phyloP scores from a whole-genome alignment of 345 rosid genomes.

The Salix arbutifolia region DNA sequence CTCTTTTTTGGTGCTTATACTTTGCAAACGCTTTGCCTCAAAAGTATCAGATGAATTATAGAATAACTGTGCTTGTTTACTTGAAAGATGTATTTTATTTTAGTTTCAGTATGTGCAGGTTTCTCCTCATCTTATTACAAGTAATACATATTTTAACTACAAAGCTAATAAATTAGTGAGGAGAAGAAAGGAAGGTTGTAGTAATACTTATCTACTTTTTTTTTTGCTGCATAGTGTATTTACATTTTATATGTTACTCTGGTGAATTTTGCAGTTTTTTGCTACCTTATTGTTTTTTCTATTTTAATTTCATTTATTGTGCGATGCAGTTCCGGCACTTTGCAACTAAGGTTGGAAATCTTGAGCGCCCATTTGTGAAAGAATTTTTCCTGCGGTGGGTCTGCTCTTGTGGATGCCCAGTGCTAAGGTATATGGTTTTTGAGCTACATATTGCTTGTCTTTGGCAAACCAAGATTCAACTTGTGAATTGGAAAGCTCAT shows the following conservation, averaged over 20 bases:
- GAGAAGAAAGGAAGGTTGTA: background rate
- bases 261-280: background rate
- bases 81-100: background rate
- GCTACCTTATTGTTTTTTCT: background rate
- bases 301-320: conserved; percentile 13
- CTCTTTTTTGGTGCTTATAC: background rate
- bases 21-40: background rate
- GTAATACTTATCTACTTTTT: background rate
- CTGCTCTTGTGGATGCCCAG: conserved; percentile 79
- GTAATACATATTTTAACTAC: background rate
- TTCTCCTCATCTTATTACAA: too few species aligned
- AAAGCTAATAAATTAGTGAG: background rate
- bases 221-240: background rate
- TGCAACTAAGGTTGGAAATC: conserved; percentile 86
- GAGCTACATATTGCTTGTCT: background rate
- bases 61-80: background rate
- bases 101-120: background rate
- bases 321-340: conserved; percentile 84
- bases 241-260: background rate
- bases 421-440: conserved; percentile 57
- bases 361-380: conserved; percentile 92
- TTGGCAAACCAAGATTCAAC: background rate
- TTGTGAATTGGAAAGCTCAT: background rate
- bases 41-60: background rate
- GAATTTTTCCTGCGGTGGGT: conserved; percentile 97